Evolutionary conservation across 2,329 filamentous ascomycete genomes (phyloP).

Genomic region (Mollisia scopiformis): DNA sequence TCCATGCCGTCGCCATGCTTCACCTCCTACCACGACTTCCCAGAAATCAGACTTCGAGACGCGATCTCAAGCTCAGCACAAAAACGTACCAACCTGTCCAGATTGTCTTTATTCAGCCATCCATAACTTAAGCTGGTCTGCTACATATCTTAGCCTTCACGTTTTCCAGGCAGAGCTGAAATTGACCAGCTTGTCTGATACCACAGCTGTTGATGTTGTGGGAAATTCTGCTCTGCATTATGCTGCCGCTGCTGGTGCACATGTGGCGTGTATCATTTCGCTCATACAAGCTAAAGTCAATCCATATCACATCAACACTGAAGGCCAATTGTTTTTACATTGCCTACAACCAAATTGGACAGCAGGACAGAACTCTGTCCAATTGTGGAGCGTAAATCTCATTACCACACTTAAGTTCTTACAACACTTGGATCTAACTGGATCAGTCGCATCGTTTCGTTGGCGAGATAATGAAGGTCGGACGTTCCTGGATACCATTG

Average conservation of each 20-base stretch:
- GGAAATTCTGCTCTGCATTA: constrained; percentile 17
- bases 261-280: background rate
- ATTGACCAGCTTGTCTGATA: constrained; percentile 12
- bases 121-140: constrained; percentile 24
- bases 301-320: constrained; percentile 10
- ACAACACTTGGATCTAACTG: background rate
- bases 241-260: constrained; percentile 10
- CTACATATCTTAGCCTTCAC: constrained; percentile 20
- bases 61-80: constrained; percentile 1
- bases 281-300: constrained; percentile 10
- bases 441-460: background rate
- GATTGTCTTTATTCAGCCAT: constrained; percentile 20
- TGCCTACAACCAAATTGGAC: constrained; percentile 3
- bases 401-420: background rate
- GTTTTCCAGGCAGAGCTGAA: constrained; percentile 20
- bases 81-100: constrained; percentile 15
- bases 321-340: constrained; percentile 13
- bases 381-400: background rate
- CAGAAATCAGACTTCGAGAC: background rate
- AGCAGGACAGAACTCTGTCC: background rate
- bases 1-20: constrained; percentile 16
- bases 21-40: background rate
- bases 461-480: constrained; percentile 15
- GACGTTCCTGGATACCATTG: constrained; percentile 5
- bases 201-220: constrained; percentile 12